These are phyloP conservation scores for Macrocybe gigantea DNA, from an alignment of 768 basidiomycete genomes.

Conservation along the genomic window DNA sequence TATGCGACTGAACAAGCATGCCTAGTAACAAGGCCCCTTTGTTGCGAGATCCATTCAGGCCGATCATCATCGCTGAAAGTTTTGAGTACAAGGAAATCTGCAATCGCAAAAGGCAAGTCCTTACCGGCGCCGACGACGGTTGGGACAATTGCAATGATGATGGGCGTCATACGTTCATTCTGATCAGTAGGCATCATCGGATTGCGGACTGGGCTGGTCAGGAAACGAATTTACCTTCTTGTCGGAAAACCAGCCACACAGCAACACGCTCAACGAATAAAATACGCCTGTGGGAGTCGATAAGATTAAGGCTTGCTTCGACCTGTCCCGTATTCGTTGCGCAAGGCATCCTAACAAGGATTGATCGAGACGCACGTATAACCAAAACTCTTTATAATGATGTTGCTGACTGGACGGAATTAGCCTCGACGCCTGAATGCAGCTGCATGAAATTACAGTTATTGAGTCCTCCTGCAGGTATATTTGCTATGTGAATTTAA, in stretches of 20 bases:
- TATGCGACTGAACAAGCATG: constrained; percentile 11
- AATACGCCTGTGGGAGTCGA: constrained; percentile 52
- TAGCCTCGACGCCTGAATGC: not conserved
- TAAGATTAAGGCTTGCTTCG: constrained; percentile 55
- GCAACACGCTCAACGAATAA: constrained; percentile 38
- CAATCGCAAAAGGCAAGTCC: not conserved
- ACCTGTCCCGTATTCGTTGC: constrained; percentile 21
- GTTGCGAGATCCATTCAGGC: constrained; percentile 38
- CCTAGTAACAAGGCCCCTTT: constrained; percentile 56
- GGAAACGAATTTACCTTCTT: constrained; percentile 36
- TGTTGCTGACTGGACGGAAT: constrained; percentile 44
- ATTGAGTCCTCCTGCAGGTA: constrained; percentile 58
- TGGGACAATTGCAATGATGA: constrained; percentile 50
- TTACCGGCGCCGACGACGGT: constrained; percentile 52
- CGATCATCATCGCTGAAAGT: constrained; percentile 42
- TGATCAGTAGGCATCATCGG: constrained; percentile 8
- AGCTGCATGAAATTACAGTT: constrained; percentile 35
- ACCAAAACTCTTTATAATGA: constrained; percentile 58
- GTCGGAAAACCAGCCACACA: constrained; percentile 64
- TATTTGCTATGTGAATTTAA: constrained; percentile 38
- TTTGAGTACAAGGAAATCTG: not conserved
- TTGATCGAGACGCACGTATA: constrained; percentile 37
- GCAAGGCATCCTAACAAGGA: not conserved
- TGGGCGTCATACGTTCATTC: constrained; percentile 58
- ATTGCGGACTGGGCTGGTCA: not conserved